These are phyloP conservation scores for Acer saccharum DNA, from an alignment of 345 rosid species.

Conservation along the genomic window DNA sequence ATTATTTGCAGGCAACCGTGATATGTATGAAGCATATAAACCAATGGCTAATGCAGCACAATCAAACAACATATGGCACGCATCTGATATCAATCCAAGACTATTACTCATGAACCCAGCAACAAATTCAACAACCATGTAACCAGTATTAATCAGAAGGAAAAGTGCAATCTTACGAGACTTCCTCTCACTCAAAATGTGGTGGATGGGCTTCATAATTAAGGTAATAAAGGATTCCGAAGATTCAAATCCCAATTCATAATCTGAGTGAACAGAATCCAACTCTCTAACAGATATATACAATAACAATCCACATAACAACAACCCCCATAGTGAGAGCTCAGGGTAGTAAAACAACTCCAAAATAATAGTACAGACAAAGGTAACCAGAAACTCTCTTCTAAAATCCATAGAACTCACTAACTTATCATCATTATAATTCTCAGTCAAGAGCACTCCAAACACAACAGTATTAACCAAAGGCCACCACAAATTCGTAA, in stretches of 20 bases:
- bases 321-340: slow-evolving; percentile 81
- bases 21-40: slow-evolving; percentile 87
- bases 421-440: slow-evolving; percentile 63
- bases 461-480: slow-evolving; percentile 84
- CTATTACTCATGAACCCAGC: slow-evolving; percentile 97
- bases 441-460: slow-evolving; percentile 85
- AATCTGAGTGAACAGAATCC: slow-evolving; percentile 51
- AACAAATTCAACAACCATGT: slow-evolving; percentile 93
- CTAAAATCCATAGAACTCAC: slow-evolving; percentile 58
- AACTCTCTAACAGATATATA: slow-evolving; percentile 72
- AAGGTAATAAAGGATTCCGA: slow-evolving; percentile 54
- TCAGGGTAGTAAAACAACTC: slow-evolving; percentile 84
- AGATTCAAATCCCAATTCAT: slow-evolving; percentile 65
- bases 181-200: slow-evolving; percentile 90
- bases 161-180: slow-evolving; percentile 93
- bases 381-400: slow-evolving; percentile 73
- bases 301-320: slow-evolving; percentile 69
- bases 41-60: slow-evolving; percentile 98
- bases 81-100: slow-evolving; percentile 95
- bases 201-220: slow-evolving; percentile 76
- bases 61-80: slow-evolving; percentile 98
- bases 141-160: slow-evolving; percentile 81
- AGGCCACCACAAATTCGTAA: slow-evolving; percentile 82
- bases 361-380: slow-evolving; percentile 67
- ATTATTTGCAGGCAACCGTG: slow-evolving; percentile 82